phyloP scores from a whole-genome alignment of 2,329 filamentous ascomycete species.

The Chaetomiaceae sp. region DNA sequence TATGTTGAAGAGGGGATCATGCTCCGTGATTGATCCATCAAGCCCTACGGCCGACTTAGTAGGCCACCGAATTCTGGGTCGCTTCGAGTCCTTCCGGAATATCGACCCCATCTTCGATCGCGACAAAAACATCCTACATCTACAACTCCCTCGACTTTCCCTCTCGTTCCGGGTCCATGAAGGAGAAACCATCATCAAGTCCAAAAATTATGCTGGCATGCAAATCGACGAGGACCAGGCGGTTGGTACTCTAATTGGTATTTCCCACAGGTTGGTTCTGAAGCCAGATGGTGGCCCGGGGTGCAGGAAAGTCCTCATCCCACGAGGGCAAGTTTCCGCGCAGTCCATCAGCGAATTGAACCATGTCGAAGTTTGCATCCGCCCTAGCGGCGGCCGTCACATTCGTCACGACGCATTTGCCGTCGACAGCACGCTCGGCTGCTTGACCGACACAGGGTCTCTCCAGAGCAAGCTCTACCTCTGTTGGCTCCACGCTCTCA shows the following conservation, averaged over 20 bases:
- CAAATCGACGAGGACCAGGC: neutral
- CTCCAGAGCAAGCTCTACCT: conserved; percentile 50
- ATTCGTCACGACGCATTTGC: conserved; percentile 32
- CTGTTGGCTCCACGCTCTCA: conserved; percentile 50
- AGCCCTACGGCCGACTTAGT: neutral
- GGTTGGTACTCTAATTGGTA: neutral
- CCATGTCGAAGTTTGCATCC: neutral
- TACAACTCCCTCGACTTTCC: neutral
- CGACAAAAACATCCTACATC: neutral
- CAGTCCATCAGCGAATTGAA: neutral
- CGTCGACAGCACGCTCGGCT: conserved; percentile 46
- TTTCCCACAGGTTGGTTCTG: neutral
- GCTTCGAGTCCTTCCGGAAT: neutral
- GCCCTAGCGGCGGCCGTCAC: neutral
- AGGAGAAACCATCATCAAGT: neutral
- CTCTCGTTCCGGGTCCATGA: neutral
- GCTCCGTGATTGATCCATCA: neutral
- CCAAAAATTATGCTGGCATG: neutral
- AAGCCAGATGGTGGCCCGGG: neutral
- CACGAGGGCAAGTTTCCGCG: neutral
- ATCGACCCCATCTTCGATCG: neutral
- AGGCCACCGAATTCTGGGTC: neutral
- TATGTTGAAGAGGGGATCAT: neutral
- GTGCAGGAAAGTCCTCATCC: neutral
- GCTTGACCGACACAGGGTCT: conserved; percentile 46